These are phyloP conservation scores for Cystobasidium onofrii DNA, from an alignment of 768 basidiomycete genomes.

Conservation along the genomic window DNA sequence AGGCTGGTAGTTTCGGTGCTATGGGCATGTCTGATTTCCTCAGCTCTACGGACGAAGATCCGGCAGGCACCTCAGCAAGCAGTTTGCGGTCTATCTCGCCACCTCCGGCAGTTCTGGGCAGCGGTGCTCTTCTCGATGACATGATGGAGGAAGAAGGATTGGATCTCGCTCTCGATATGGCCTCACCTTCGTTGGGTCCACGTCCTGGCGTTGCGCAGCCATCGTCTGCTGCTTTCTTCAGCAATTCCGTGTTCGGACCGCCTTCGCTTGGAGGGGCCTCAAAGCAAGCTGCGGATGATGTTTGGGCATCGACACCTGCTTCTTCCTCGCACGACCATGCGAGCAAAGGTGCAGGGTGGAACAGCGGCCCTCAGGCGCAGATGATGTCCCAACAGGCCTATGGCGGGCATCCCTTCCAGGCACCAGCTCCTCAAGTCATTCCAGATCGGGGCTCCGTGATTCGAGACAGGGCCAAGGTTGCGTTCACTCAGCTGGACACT, in stretches of 20 bases:
- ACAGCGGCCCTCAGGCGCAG: neutral
- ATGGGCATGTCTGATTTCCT: constrained; percentile 21
- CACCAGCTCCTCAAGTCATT: neutral
- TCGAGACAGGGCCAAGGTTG: constrained; percentile 38
- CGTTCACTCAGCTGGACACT: constrained; percentile 39
- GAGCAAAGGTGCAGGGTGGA: neutral
- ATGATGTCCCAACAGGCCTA: neutral
- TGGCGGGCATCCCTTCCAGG: neutral
- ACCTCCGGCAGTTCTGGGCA: constrained; percentile 30
- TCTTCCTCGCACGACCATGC: neutral
- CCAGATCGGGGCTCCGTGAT: constrained; percentile 34
- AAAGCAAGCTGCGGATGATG: constrained; percentile 2
- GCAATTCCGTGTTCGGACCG: constrained; percentile 15
- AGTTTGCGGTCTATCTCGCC: constrained; percentile 32
- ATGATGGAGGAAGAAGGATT: constrained; percentile 24
- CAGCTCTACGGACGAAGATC: constrained; percentile 26
- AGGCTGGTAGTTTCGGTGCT: constrained; percentile 3
- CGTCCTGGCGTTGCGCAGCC: neutral
- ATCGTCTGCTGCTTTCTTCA: constrained; percentile 4
- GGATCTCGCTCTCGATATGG: neutral
- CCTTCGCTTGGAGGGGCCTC: neutral
- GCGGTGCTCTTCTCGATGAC: constrained; percentile 31
- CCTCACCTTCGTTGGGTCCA: neutral
- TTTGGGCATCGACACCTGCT: constrained; percentile 16
- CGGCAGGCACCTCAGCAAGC: constrained; percentile 28